A percentile compares a stretch with the other conserved stretches of the same genome.
phyloP scores from a whole-genome alignment of 768 basidiomycete species.

The Phanerochaete sordida region DNA sequence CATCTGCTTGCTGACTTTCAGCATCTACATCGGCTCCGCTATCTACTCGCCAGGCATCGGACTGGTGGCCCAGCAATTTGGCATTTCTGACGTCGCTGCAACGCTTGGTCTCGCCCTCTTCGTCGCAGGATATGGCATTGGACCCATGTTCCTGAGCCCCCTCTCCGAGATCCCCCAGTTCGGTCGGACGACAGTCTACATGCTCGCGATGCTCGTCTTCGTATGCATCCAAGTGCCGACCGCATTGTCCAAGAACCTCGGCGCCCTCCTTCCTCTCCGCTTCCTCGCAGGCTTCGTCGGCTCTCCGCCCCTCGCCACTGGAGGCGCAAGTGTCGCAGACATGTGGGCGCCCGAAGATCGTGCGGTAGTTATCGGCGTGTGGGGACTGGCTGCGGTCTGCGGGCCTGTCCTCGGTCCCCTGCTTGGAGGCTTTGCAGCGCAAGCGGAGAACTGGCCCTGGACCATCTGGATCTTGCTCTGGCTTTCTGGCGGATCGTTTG shows the following conservation, averaged over 20 bases:
- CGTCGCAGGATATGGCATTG: conserved; percentile 22
- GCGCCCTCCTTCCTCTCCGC: conserved; percentile 29
- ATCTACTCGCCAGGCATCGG: conserved; percentile 30
- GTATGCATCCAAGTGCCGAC: conserved; percentile 32
- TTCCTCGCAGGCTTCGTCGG: conserved; percentile 33
- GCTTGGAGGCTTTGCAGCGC: conserved; percentile 31
- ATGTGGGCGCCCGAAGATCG: conserved; percentile 21
- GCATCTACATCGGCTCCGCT: conserved; percentile 32
- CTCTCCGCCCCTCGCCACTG: conserved; percentile 31
- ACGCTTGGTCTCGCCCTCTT: conserved; percentile 28
- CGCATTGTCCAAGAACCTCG: conserved; percentile 28
- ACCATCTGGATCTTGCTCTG: conserved; percentile 32
- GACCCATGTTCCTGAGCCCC: conserved; percentile 20
- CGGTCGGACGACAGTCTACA: conserved; percentile 31
- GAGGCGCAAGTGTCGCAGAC: conserved; percentile 26
- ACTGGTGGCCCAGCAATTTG: conserved; percentile 23
- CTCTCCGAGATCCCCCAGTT: conserved; percentile 30
- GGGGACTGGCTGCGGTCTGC: conserved; percentile 25
- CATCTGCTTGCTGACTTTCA: conserved; percentile 30
- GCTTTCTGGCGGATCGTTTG: conserved; percentile 26
- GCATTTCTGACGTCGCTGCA: conserved; percentile 25
- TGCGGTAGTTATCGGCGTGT: conserved; percentile 25
- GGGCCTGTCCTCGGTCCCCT: conserved; percentile 31
- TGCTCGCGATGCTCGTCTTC: conserved; percentile 27
- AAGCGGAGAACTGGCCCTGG: conserved; percentile 31